These are phyloP conservation scores for Rosa multiflora DNA, from an alignment of 306 rosid species.

Conservation along the genomic window DNA sequence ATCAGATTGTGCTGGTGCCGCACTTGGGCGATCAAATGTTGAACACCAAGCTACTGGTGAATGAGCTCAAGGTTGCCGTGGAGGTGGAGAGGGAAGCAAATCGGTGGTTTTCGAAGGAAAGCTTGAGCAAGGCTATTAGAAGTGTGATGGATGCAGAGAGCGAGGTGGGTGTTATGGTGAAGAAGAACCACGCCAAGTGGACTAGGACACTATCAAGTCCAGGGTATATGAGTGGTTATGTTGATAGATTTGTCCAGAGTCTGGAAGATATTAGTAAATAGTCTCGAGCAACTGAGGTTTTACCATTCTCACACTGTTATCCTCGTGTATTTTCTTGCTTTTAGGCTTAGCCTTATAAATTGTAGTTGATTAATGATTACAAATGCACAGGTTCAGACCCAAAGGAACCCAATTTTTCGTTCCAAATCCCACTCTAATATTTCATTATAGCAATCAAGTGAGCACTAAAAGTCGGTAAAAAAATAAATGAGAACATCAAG, in stretches of 20 bases:
- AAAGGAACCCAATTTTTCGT: not conserved
- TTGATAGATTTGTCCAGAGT: conserved; percentile 36
- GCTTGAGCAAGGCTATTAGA: conserved; percentile 42
- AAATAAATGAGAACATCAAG: not conserved
- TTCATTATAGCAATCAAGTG: not conserved
- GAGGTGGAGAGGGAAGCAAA: conserved; percentile 41
- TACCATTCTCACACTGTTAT: not conserved
- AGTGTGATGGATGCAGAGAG: conserved; percentile 46
- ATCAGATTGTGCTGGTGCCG: conserved; percentile 52
- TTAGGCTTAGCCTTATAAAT: not conserved
- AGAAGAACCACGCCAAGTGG: conserved; percentile 46
- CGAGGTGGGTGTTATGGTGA: conserved; percentile 39
- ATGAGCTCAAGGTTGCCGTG: conserved; percentile 51
- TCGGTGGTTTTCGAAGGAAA: conserved; percentile 49
- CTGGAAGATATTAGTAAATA: conserved; percentile 20
- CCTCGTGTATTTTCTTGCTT: not conserved
- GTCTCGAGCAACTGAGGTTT: not conserved
- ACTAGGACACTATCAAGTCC: conserved; percentile 13
- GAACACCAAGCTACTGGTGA: conserved; percentile 49
- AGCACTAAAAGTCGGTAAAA: not conserved
- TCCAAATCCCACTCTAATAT: not conserved
- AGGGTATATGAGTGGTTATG: conserved; percentile 36
- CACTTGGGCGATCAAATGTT: conserved; percentile 52
- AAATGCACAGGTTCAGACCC: not conserved
- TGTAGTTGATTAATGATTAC: not conserved